A percentile compares a stretch with the other conserved stretches of the same genome.
phyloP scores from a whole-genome alignment of 1,284 basidiomycete species.

The Cutaneotrichosporon daszewskae region DNA sequence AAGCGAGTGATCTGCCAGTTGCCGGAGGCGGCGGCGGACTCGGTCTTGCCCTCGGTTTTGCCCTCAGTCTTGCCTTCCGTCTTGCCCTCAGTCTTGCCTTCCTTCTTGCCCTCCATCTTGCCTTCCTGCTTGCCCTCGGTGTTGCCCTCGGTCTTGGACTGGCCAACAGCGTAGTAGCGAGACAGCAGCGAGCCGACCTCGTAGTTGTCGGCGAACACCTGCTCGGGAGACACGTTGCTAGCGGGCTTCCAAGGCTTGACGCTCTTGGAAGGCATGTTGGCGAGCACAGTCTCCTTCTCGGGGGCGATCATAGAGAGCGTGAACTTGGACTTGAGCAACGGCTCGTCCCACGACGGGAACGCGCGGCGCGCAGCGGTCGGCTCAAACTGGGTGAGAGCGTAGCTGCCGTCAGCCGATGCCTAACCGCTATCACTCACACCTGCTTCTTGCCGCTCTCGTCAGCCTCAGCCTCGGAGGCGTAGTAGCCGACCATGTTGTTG shows the following conservation, averaged over 20 bases:
- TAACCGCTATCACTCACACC: slow-evolving; percentile 25
- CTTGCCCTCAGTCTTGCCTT: slow-evolving; percentile 43
- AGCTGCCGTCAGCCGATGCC: slow-evolving; percentile 39
- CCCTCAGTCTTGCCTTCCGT: slow-evolving; percentile 24
- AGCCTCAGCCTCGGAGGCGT: slow-evolving; percentile 47
- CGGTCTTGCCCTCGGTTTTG: slow-evolving; percentile 41
- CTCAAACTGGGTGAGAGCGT: slow-evolving; percentile 74
- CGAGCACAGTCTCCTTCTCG: slow-evolving; percentile 57
- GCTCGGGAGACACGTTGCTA: slow-evolving; percentile 30
- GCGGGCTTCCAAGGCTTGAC: slow-evolving; percentile 50
- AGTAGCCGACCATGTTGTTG: slow-evolving; percentile 57
- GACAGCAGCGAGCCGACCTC: slow-evolving; percentile 45
- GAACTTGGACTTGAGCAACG: slow-evolving; percentile 83
- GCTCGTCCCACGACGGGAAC: slow-evolving; percentile 88
- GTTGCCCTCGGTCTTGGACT: slow-evolving; percentile 45
- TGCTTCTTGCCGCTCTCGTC: slow-evolving; percentile 50
- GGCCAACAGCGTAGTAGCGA: slow-evolving; percentile 23
- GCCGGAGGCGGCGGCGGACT: slow-evolving; percentile 26
- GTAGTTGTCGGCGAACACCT: slow-evolving; percentile 35
- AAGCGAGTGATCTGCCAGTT: slow-evolving; percentile 76
- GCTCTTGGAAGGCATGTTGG: slow-evolving; percentile 75
- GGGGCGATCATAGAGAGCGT: slow-evolving; percentile 76
- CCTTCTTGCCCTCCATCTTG: slow-evolving; percentile 46
- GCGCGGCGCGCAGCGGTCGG: slow-evolving; percentile 78
- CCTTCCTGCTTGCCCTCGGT: slow-evolving; percentile 41